phyloP scores from a whole-genome alignment of 164 flowering plant species.

The Vitis cinerea region DNA sequence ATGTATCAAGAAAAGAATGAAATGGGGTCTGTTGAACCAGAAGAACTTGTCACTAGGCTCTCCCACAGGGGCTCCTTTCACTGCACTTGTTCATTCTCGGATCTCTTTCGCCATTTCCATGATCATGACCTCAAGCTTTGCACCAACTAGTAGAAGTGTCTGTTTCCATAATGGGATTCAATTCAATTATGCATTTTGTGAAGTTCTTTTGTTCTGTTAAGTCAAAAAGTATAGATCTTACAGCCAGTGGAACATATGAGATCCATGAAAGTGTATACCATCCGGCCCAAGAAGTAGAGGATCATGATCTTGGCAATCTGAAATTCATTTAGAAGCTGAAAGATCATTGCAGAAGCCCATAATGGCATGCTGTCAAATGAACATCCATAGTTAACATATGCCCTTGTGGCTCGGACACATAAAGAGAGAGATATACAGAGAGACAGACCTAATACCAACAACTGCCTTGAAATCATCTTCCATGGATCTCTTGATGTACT shows the following conservation, averaged over 20 bases:
- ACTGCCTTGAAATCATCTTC: slow-evolving; percentile 81
- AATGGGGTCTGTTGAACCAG: slow-evolving; percentile 13
- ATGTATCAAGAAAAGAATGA: slow-evolving; percentile 10
- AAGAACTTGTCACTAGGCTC: slow-evolving; percentile 7
- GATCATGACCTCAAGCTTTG: slow-evolving; percentile 9
- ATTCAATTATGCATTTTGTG: too few species aligned
- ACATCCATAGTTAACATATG: too few species aligned
- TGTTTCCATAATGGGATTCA: background rate
- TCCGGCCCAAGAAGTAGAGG: too few species aligned
- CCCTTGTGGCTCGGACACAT: too few species aligned
- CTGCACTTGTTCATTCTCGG: slow-evolving; percentile 2
- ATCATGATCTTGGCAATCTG: too few species aligned
- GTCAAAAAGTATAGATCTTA: too few species aligned
- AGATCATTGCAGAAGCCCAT: too few species aligned
- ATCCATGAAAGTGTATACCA: too few species aligned
- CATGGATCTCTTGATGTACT: slow-evolving; percentile 70
- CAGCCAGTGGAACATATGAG: too few species aligned
- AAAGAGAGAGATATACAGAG: background rate
- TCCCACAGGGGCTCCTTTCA: slow-evolving; percentile 6
- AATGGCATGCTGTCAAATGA: too few species aligned
- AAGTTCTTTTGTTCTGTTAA: too few species aligned
- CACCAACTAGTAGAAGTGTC: slow-evolving; percentile 5
- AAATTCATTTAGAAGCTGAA: too few species aligned
- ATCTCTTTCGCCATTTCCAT: slow-evolving; percentile 13
- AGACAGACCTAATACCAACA: slow-evolving; percentile 56